Evolutionary conservation across 345 rosid species (phyloP).

Genomic region (Lepidium didymum): DNA sequence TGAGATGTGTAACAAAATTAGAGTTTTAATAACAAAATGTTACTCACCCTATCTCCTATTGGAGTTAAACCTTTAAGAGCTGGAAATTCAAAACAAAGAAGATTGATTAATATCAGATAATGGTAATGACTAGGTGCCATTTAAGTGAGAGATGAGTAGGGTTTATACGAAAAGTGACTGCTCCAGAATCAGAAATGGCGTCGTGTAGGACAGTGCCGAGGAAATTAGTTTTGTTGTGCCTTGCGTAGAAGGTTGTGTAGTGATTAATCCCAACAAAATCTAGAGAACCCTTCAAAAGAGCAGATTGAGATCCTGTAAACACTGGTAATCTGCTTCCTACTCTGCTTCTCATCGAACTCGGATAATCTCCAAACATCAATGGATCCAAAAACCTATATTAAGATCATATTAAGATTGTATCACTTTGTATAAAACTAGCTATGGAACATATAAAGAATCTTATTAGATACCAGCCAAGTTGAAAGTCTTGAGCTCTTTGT

Average conservation of each 20-base stretch:
- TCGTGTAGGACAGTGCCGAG: conserved; percentile 49
- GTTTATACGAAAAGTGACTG: conserved; percentile 57
- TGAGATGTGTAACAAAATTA: background rate
- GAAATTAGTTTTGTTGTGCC: conserved; percentile 25
- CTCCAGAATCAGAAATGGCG: conserved; percentile 72
- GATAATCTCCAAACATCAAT: conserved; percentile 77
- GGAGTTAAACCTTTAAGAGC: conserved; percentile 49
- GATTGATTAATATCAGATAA: background rate
- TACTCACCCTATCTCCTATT: conserved; percentile 68
- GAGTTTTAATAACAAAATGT: background rate
- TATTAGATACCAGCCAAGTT: conserved; percentile 73
- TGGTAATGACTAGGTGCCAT: background rate
- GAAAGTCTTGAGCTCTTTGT: conserved; percentile 95
- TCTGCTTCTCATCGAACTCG: conserved; percentile 73
- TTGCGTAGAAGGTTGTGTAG: conserved; percentile 78
- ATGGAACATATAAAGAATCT: background rate
- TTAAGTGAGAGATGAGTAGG: background rate
- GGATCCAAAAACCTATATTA: conserved; percentile 80
- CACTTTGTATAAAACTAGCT: background rate
- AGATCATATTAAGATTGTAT: background rate
- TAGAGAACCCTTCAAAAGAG: conserved; percentile 66
- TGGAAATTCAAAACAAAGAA: conserved; percentile 26
- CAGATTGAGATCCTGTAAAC: conserved; percentile 50
- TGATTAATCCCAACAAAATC: conserved; percentile 96
- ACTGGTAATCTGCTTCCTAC: conserved; percentile 68